Base-by-base conservation (phyloP, 1,284 basidiomycete species). In the Microbotryum scabiosae region DNA sequence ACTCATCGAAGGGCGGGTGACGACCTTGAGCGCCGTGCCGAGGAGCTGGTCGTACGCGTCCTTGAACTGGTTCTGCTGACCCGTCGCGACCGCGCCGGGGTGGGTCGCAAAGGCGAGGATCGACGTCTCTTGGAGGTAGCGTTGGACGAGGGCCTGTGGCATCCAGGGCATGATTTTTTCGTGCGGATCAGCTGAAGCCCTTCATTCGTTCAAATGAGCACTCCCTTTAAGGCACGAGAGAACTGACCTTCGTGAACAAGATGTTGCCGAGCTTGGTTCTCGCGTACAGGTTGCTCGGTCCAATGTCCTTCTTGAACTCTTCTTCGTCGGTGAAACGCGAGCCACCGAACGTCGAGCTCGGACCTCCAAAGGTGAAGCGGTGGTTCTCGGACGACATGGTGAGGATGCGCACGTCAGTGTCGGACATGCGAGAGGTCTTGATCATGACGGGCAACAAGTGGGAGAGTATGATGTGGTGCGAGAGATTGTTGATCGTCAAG, bases 31-130 rank as follows among this genome's bases (percentile, higher is more conserved):
- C 7, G 59, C 8, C 18, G 28, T 43, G 10, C 69, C 69, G 5
- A 46, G 55, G 0, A 26, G 48, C 21, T 67, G 63, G 3, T 67
- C 65, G 48, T 69, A 69, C 4, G 67, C 69, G 6, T 63, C 59
- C 18, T 59, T 57, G 57, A 67, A 68, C 47, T 70, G 67, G 12
- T 57, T 54, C 16, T 63, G 63, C 57, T 70, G 69, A 1, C 69
- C 67, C 0, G 66, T 65, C 1, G 56, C 56, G 6, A 63, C 57
- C 1, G 49, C 64, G 14, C 60, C 67, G 0, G 67, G 67, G 50
- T 68, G 67, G 4, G 65, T 66, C 12, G 60, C 28, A 59, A 50
- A 62, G 7, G 28, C 52, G 8, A 51, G 30, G 32, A 66, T 53
- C 12, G 51, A 52, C 12, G 55, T 58, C 1, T 56, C 8, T 46